Evolutionary conservation across 177 flowering plant species (phyloP), one percentile per base, ranked within the genome.

Genomic region (Vitis hybrid): DNA sequence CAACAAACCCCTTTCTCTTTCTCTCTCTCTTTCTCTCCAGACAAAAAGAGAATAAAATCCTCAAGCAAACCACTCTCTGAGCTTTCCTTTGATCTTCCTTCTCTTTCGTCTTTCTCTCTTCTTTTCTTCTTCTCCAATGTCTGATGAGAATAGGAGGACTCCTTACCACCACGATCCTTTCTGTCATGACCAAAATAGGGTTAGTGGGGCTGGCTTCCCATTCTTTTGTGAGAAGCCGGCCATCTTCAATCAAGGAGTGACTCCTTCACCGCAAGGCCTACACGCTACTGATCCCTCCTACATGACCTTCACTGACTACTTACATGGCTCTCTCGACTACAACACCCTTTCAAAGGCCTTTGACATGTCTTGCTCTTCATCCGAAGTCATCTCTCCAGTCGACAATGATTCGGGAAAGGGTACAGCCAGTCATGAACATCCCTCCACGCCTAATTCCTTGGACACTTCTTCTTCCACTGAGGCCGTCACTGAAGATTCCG

Each of bases 361-460:
- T 52, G 80, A 80, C 70, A n/a, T 74, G 69, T 77, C 83, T 11
- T 80, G 78, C 59, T 74, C 78, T 1, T 72, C 83, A 5, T 63
- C 83, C 11, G 71, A 71, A 48, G 71, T 76, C 1, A 30, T 76
- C 18, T 53, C 61, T 9, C 61, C 53, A 1, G 12, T 50, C 7
- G 68, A 50, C 1, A 61, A 75, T 4, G 50, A 6, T 32, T 21
- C 63, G 0, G 66, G 67, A 50, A 78, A 67, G 52, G 61, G 50
- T 17, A 41, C 50, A 4, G 46, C 46, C 9, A 41, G 46, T 41
- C 46, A 8, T 41, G 46, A 41, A 6, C 46, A 41, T 41, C 46
- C 46, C 9, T 41, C 46, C 46, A 41, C 24, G 2, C 71, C 74
- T 2, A 70, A 71, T 53, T 74, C 76, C 12, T 74, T 72, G 1